Conservation (phyloP, 2,329 filamentous ascomycete species). For the Xylariaceae sp. region DNA sequence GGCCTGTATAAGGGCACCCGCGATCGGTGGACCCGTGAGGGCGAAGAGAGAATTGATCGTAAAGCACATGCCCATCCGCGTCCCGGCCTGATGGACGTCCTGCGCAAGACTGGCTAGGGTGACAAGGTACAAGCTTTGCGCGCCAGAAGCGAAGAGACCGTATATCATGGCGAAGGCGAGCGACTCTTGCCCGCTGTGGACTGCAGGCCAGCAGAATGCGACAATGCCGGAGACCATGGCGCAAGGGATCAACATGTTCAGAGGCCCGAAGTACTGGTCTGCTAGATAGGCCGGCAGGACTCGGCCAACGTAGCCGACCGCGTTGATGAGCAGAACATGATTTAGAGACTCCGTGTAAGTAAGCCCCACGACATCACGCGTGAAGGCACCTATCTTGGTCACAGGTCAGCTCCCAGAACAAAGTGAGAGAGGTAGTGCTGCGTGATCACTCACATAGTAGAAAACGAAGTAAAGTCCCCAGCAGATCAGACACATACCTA, state of each 20-base stretch:
- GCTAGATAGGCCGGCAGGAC: background rate
- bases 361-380: too few relatives aligned
- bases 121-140: too few relatives aligned
- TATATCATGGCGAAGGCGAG: background rate
- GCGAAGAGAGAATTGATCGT: conserved; percentile 25
- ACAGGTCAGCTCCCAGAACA: too few relatives aligned
- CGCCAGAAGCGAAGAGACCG: background rate
- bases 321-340: background rate
- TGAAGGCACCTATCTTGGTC: too few relatives aligned
- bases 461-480: background rate
- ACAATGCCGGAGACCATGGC: background rate
- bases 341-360: too few relatives aligned
- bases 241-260: background rate
- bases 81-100: conserved; percentile 34
- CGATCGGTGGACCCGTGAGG: conserved; percentile 6
- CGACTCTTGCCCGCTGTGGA: background rate
- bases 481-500: background rate
- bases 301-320: background rate
- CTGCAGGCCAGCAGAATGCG: background rate
- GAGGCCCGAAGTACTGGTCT: background rate
- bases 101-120: too few relatives aligned
- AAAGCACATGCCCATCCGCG: conserved; percentile 32
- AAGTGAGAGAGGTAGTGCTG: background rate
- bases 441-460: too few relatives aligned
- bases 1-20: too few relatives aligned